These are phyloP conservation scores for Heritiera littoralis DNA, from an alignment of 345 rosid species.

Conservation along the genomic window DNA sequence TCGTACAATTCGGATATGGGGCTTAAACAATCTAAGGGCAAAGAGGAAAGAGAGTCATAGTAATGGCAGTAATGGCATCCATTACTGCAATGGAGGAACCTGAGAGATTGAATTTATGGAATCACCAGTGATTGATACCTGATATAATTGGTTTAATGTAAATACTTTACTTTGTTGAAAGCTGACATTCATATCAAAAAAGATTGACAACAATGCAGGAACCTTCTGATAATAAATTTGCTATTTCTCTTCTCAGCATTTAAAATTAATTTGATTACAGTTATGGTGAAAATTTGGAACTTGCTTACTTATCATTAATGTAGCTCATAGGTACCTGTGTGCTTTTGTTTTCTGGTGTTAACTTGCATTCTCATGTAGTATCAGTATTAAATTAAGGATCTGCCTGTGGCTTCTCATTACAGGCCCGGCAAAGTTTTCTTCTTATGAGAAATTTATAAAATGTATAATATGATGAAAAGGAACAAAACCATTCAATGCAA, in stretches of 20 bases:
- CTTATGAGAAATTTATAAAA: too few relatives aligned
- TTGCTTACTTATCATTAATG: neutral
- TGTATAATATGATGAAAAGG: too few relatives aligned
- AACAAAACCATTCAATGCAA: too few relatives aligned
- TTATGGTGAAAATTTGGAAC: neutral
- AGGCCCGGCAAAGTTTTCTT: too few relatives aligned
- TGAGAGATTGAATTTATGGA: constrained; percentile 21
- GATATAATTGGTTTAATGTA: constrained; percentile 48
- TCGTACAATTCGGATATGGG: constrained; percentile 65
- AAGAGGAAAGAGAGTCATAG: constrained; percentile 35
- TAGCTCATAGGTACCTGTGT: neutral
- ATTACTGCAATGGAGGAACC: constrained; percentile 47
- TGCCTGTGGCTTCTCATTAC: too few relatives aligned
- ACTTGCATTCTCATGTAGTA: neutral
- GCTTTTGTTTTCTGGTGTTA: neutral
- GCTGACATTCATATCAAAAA: constrained; percentile 40
- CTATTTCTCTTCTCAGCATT: constrained; percentile 18
- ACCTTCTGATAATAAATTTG: constrained; percentile 46
- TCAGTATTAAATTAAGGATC: neutral
- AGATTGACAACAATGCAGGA: constrained; percentile 34
- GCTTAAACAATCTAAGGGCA: constrained; percentile 37
- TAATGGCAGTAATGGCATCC: constrained; percentile 51
- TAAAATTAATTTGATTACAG: constrained; percentile 3
- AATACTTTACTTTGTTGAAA: constrained; percentile 34
- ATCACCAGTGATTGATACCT: constrained; percentile 20